These are phyloP conservation scores for Annulohypoxylon maeteangense DNA, from an alignment of 495 filamentous ascomycete genomes.

Conservation along the genomic window DNA sequence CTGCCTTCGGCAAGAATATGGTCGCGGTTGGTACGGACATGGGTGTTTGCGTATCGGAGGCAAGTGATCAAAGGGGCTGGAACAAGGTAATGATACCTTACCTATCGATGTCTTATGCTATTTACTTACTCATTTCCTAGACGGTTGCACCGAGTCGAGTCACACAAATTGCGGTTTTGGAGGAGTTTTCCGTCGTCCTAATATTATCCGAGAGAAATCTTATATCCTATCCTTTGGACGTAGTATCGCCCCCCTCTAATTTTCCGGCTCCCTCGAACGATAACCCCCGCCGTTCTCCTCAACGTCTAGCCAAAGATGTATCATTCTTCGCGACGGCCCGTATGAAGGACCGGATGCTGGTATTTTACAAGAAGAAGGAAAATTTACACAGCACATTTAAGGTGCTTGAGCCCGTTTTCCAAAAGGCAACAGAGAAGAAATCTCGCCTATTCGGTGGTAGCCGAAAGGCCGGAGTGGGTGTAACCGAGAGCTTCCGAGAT, in stretches of 20 bases:
- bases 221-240: slow-evolving; percentile 93
- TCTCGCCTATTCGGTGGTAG: slow-evolving; percentile 71
- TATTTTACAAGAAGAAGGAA: slow-evolving; percentile 97
- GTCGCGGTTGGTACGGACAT: slow-evolving; percentile 95
- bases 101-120: slow-evolving; percentile 7
- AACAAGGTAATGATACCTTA: slow-evolving; percentile 67
- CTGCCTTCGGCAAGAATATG: slow-evolving; percentile 82
- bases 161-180: slow-evolving; percentile 92
- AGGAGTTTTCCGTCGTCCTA: slow-evolving; percentile 93
- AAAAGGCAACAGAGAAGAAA: slow-evolving; percentile 83
- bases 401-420: slow-evolving; percentile 93
- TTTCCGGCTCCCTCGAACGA: slow-evolving; percentile 69
- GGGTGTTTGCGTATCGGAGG: slow-evolving; percentile 88
- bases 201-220: slow-evolving; percentile 90
- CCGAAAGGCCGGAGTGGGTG: slow-evolving; percentile 63
- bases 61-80: slow-evolving; percentile 90
- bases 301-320: slow-evolving; percentile 92
- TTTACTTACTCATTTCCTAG: slow-evolving; percentile 52
- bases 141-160: slow-evolving; percentile 79
- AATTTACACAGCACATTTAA: slow-evolving; percentile 93
- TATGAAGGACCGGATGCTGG: slow-evolving; percentile 94
- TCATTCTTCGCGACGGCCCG: slow-evolving; percentile 94
- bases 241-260: slow-evolving; percentile 79
- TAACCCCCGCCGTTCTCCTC: slow-evolving; percentile 78
- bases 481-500: slow-evolving; percentile 95